phyloP scores from a whole-genome alignment of 1,139 yeast species.

The Kodamaea plutei region DNA sequence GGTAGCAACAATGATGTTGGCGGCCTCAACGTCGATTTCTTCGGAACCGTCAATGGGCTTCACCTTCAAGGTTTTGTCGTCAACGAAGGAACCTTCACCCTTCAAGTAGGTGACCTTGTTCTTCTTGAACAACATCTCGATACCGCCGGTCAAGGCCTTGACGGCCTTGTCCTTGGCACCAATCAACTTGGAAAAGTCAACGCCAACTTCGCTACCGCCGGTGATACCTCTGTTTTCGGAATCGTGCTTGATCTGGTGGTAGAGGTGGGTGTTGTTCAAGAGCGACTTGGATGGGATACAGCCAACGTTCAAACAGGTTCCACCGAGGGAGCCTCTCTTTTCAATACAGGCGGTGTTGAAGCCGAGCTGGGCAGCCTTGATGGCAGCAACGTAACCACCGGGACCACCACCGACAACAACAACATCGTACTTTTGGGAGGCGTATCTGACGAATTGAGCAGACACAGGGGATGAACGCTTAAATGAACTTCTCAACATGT shows the following conservation, averaged over 20 bases:
- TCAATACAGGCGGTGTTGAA: constrained; percentile 93
- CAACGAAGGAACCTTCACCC: constrained; percentile 86
- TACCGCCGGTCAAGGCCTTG: constrained; percentile 84
- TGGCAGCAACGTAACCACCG: constrained; percentile 98
- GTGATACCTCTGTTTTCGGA: constrained; percentile 87
- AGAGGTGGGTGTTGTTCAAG: constrained; percentile 89
- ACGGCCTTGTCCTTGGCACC: constrained; percentile 92
- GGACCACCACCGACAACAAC: constrained; percentile 99
- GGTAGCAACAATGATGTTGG: constrained; percentile 91
- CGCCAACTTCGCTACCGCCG: constrained; percentile 62
- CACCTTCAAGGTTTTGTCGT: constrained; percentile 74
- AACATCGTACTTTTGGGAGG: constrained; percentile 67
- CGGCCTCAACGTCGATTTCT: constrained; percentile 60
- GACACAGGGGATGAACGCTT: constrained; percentile 10
- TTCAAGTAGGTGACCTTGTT: constrained; percentile 92
- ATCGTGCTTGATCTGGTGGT: constrained; percentile 85
- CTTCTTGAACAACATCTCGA: constrained; percentile 92
- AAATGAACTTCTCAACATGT: constrained; percentile 17
- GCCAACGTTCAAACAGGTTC: constrained; percentile 97
- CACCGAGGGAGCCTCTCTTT: constrained; percentile 94
- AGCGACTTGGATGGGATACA: constrained; percentile 98
- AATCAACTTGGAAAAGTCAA: constrained; percentile 78
- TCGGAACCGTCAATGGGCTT: constrained; percentile 85
- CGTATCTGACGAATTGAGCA: constrained; percentile 34
- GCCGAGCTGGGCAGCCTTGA: constrained; percentile 96